These are phyloP conservation scores for Grammothele lineata DNA, from an alignment of 768 basidiomycete genomes.

Conservation along the genomic window DNA sequence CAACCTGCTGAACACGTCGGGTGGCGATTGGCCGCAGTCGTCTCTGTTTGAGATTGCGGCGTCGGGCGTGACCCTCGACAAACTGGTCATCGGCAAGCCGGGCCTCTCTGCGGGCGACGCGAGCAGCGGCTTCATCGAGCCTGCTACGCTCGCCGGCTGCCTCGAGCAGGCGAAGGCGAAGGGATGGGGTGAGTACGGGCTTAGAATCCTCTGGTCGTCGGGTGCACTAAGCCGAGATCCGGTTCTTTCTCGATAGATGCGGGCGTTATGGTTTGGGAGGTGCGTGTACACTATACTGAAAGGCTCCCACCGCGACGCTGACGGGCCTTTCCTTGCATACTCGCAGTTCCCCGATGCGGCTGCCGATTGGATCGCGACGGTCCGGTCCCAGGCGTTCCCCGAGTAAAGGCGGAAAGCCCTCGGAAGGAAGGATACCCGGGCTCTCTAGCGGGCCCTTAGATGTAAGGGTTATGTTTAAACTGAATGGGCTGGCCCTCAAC, in stretches of 20 bases:
- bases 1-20: constrained; percentile 36
- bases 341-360: constrained; percentile 33
- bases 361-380: constrained; percentile 32
- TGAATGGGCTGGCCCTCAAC: too few relatives aligned
- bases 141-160: constrained; percentile 53
- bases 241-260: too few relatives aligned
- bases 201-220: too few relatives aligned
- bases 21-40: constrained; percentile 37
- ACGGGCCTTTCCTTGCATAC: too few relatives aligned
- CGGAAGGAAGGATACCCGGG: not conserved
- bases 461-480: too few relatives aligned
- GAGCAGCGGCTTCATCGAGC: constrained; percentile 50
- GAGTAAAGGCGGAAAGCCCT: not conserved
- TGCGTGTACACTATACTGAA: constrained; percentile 7
- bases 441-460: too few relatives aligned
- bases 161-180: constrained; percentile 48
- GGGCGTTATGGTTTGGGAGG: constrained; percentile 37
- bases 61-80: constrained; percentile 52
- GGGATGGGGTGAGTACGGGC: constrained; percentile 57
- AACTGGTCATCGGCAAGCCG: constrained; percentile 78
- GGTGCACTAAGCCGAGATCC: too few relatives aligned
- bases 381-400: constrained; percentile 30
- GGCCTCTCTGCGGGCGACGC: constrained; percentile 38
- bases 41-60: constrained; percentile 49
- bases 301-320: not conserved